Evolutionary conservation across 2,329 filamentous ascomycete genomes (phyloP).

Genomic region (Rhynchosporium graminicola): DNA sequence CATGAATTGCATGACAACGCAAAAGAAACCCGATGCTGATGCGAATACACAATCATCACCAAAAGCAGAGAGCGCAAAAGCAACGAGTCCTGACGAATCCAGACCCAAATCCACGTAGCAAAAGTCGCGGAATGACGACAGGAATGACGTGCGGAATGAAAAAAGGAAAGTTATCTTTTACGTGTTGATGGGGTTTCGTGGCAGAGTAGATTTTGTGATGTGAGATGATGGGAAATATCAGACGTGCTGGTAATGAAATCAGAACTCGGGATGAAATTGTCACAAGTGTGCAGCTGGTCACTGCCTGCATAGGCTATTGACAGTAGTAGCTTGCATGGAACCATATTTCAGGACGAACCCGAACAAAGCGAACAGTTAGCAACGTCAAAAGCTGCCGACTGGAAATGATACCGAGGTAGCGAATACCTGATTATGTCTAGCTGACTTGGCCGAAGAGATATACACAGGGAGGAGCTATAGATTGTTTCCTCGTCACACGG

Average conservation of each 20-base stretch:
- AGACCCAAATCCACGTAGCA: no score
- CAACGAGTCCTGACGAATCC: not conserved
- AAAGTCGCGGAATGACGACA: no score
- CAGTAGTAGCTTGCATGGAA: not conserved
- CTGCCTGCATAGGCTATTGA: conserved; percentile 3
- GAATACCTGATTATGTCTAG: no score
- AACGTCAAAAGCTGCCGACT: not conserved
- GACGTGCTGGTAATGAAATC: not conserved
- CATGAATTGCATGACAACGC: not conserved
- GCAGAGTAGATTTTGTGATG: no score
- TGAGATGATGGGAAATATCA: no score
- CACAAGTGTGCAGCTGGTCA: not conserved
- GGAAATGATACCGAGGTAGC: not conserved
- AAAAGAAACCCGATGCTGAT: not conserved
- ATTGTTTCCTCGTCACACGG: no score
- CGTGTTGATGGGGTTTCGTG: no score
- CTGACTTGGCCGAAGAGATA: no score
- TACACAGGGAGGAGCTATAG: no score
- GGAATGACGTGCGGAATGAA: not conserved
- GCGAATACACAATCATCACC: not conserved
- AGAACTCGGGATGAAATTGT: not conserved
- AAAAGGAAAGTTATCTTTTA: conserved; percentile 4
- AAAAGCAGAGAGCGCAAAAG: not conserved
- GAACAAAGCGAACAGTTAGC: not conserved
- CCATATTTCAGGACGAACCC: not conserved